phyloP scores from a whole-genome alignment of 2,329 filamentous ascomycete genomes.

The Cladosporium sphaerospermum region DNA sequence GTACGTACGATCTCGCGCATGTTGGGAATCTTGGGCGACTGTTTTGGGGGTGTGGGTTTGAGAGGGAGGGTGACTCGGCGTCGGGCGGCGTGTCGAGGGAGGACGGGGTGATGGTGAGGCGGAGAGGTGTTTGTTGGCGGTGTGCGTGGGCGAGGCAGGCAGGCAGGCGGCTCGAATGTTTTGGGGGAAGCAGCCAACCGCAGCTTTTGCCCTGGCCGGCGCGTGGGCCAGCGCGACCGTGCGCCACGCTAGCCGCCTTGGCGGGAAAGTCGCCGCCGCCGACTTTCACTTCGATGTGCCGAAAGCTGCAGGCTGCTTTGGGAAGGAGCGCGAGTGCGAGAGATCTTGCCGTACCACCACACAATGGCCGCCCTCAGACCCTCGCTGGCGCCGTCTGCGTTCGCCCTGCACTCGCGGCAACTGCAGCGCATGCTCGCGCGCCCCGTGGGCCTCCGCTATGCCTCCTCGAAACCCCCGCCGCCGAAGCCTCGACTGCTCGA shows the following conservation, averaged over 20 bases:
- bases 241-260: slow-evolving; percentile 3
- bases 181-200: slow-evolving; percentile 10
- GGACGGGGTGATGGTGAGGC: slow-evolving; percentile 6
- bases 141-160: slow-evolving; percentile 8
- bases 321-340: background rate
- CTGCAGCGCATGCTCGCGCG: slow-evolving; percentile 17
- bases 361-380: slow-evolving; percentile 17
- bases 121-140: slow-evolving; percentile 9
- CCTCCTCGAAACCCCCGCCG: slow-evolving; percentile 31
- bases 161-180: slow-evolving; percentile 9
- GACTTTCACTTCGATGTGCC: background rate
- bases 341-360: background rate
- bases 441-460: slow-evolving; percentile 21
- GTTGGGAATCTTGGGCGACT: slow-evolving; percentile 31
- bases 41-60: slow-evolving; percentile 3
- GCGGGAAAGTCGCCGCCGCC: background rate
- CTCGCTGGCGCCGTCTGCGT: slow-evolving; percentile 17
- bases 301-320: background rate
- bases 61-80: slow-evolving; percentile 16
- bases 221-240: background rate
- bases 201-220: slow-evolving; percentile 1
- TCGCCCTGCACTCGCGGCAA: slow-evolving; percentile 24
- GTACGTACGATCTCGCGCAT: slow-evolving; percentile 66
- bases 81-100: slow-evolving; percentile 14
- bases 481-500: slow-evolving; percentile 66